Evolutionary conservation across 768 basidiomycete genomes (phyloP).

Genomic region (Leccinum longicurvipes): DNA sequence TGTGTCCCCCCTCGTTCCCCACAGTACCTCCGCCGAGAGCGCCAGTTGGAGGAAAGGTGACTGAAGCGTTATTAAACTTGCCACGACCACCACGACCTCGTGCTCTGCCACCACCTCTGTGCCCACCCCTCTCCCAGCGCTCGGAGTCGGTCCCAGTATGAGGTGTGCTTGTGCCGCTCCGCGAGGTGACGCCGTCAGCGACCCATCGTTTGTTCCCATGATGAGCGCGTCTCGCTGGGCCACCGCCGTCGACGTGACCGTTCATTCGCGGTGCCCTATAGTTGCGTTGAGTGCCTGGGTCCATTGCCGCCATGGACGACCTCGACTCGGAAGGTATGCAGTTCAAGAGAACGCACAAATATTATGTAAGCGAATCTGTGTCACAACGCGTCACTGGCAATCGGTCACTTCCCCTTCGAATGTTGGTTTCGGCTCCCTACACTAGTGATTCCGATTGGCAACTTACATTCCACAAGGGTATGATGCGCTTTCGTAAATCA

Average conservation of each 20-base stretch:
- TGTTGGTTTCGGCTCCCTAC: too few species aligned
- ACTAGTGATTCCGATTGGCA: too few species aligned
- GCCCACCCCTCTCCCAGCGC: slow-evolving; percentile 62
- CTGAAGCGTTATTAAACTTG: slow-evolving; percentile 41
- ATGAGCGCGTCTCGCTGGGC: slow-evolving; percentile 27
- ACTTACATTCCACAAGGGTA: too few species aligned
- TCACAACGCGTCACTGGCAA: too few species aligned
- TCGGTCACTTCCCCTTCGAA: too few species aligned
- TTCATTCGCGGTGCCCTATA: slow-evolving; percentile 22
- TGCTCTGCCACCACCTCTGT: slow-evolving; percentile 49
- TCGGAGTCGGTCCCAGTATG: slow-evolving; percentile 44
- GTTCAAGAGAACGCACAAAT: neutral
- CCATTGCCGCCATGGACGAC: slow-evolving; percentile 24
- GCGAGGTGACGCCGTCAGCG: slow-evolving; percentile 36
- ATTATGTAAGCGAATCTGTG: too few species aligned
- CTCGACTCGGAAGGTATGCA: slow-evolving; percentile 8
- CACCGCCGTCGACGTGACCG: slow-evolving; percentile 19
- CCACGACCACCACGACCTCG: slow-evolving; percentile 37
- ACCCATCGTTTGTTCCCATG: slow-evolving; percentile 64
- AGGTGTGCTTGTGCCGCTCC: slow-evolving; percentile 34
- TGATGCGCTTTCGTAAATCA: too few species aligned
- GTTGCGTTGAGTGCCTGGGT: slow-evolving; percentile 18
- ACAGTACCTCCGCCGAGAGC: slow-evolving; percentile 29
- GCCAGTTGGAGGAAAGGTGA: slow-evolving; percentile 32
- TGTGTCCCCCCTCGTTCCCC: slow-evolving; percentile 35